phyloP scores from a whole-genome alignment of 176 grass and related monocot species.

The Oryza australiensis region DNA sequence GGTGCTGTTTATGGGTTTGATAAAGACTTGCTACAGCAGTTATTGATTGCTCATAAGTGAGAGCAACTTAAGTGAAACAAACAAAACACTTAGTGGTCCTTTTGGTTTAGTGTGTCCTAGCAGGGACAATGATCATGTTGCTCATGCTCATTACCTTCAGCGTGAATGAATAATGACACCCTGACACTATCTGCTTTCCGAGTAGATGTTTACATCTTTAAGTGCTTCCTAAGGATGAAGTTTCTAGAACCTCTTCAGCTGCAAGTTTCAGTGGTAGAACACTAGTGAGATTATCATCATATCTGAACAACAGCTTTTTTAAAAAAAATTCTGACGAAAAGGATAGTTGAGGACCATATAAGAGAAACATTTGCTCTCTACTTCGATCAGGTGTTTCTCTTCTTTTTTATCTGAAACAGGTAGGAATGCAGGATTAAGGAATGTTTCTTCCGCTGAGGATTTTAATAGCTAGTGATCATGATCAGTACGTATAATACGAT shows the following conservation, averaged over 20 bases:
- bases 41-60: slow-evolving; percentile 8
- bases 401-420: neutral
- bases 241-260: slow-evolving; percentile 7
- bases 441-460: neutral
- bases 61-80: slow-evolving; percentile 30
- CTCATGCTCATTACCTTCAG: neutral
- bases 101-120: neutral
- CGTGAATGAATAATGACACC: neutral
- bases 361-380: slow-evolving; percentile 11
- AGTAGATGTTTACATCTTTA: slow-evolving; percentile 4
- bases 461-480: neutral
- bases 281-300: neutral
- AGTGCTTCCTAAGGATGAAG: neutral
- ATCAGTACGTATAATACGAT: neutral
- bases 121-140: slow-evolving; percentile 1
- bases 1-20: slow-evolving; percentile 1
- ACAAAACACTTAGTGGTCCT: slow-evolving; percentile 14
- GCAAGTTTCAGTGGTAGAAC: neutral
- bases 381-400: slow-evolving; percentile 17
- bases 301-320: neutral
- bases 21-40: slow-evolving; percentile 19
- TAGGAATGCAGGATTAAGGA: neutral
- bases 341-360: neutral
- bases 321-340: neutral
- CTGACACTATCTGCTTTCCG: neutral